These are phyloP conservation scores for Cynara cardunculus DNA, from an alignment of 129 eudicot species.

Conservation along the genomic window DNA sequence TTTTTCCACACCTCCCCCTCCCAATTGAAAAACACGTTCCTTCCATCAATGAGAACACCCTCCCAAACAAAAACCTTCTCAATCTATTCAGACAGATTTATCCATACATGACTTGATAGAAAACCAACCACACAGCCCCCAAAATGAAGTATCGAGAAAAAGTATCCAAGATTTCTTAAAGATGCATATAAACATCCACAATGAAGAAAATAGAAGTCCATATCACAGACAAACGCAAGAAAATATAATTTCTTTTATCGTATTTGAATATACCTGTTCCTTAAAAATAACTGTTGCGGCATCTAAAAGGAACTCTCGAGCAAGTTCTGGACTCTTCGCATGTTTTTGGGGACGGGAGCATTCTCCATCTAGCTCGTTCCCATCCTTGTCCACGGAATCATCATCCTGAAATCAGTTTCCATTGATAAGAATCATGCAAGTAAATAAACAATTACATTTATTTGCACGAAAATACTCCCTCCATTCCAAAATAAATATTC, in stretches of 20 bases:
- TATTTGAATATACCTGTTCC: constrained; percentile 70
- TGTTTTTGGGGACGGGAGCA: constrained; percentile 98
- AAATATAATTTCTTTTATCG: background rate
- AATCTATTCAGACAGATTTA: no score
- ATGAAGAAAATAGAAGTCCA: background rate
- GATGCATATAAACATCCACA: background rate
- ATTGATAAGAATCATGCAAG: background rate
- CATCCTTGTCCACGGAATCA: constrained; percentile 97
- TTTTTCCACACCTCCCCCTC: no score
- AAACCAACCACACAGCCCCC: no score
- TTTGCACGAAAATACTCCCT: background rate
- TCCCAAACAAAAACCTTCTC: no score
- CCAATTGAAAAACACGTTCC: no score
- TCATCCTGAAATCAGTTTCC: constrained; percentile 62
- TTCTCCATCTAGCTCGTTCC: constrained; percentile 92
- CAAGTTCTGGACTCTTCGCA: constrained; percentile 99
- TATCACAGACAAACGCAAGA: background rate
- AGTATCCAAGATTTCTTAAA: background rate
- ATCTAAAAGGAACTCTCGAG: constrained; percentile 92
- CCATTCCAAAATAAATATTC: background rate
- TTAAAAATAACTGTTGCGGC: constrained; percentile 97
- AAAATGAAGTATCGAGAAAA: background rate
- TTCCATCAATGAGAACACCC: no score
- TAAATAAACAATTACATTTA: background rate
- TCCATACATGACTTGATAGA: no score